Evolutionary conservation across 1,284 basidiomycete species (phyloP).

Genomic region (Boletellus dicymbophilus): DNA sequence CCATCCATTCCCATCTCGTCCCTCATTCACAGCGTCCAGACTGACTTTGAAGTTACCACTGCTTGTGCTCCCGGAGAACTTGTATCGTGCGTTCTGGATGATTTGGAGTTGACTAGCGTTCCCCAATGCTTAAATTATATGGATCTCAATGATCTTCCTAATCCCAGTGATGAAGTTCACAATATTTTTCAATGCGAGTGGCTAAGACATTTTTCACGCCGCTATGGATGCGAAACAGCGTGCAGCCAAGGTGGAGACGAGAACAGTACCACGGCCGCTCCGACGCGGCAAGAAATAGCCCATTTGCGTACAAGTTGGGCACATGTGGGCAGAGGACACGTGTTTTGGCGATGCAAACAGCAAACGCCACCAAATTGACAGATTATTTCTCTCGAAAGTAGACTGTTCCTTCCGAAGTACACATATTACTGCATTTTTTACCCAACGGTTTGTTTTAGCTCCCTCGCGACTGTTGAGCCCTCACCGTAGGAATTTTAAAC

Average conservation of each 20-base stretch:
- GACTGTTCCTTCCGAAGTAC: no score
- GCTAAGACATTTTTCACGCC: background rate
- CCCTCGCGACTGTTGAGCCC: no score
- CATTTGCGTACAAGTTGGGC: slow-evolving; percentile 8
- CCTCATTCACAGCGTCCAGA: no score
- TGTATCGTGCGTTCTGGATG: background rate
- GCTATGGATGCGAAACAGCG: background rate
- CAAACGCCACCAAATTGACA: background rate
- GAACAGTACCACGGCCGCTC: background rate
- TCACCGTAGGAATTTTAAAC: no score
- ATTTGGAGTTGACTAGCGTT: background rate
- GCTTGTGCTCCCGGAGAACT: no score
- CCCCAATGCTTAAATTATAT: background rate
- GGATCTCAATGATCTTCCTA: background rate
- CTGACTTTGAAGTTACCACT: no score
- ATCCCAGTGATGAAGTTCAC: background rate
- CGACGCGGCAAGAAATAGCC: background rate
- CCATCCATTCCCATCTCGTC: no score
- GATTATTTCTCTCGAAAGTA: background rate
- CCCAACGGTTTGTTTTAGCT: no score
- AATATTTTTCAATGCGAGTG: background rate
- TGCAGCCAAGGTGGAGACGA: background rate
- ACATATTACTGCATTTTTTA: no score
- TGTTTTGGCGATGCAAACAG: background rate
- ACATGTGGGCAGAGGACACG: background rate